Evolutionary conservation across 306 rosid species (phyloP), one percentile per base, ranked within the genome.

Genomic region (Lathyrus tuberosus): DNA sequence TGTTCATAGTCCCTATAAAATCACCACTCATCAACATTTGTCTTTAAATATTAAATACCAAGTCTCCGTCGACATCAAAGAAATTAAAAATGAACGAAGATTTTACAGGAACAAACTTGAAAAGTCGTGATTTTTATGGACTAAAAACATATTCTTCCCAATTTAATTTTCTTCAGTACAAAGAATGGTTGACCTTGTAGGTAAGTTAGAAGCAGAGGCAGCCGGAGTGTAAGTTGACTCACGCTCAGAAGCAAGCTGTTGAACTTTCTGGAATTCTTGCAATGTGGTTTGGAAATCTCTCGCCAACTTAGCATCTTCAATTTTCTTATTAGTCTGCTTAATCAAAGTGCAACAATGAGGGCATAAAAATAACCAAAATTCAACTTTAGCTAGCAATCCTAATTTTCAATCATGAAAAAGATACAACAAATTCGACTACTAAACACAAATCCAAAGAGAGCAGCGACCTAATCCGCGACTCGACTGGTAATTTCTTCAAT

Each of bases 271-370:
- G 52, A 87, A 90, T 49, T 90, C 89, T 84, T 86, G 89, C 65
- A 90, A 79, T 16, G 84, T 81, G 35, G 84, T 85, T 73, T 90
- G 94, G 67, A 90, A 90, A 83, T 90, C 96, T 82, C 78, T 90
- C 17, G 89, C 96, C 20, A 90, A 82, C 78, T 87, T 90, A 31
- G 94, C 96, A 84, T 90, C 89, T 76, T 84, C 89, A 52, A 90
- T 61, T 76, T 82, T 83, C 86, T 82, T 81, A 71, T 64, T 80
- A 13, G 88, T 67, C 94, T 90, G 80, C 22, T 75, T 62, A 22
- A 46, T 46, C 30, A 44, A 75, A 66, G 59, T 17, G 38, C 14
- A 57, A 11, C 60, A 56, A 3, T 5, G 37, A 65, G 17, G 10
- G 62, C 41, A 42, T 49, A 48, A 16, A 24, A 0, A 43, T 15